Evolutionary conservation across 768 basidiomycete genomes (phyloP), one percentile per base, ranked within the genome.

Genomic region (Amanita brunnescens): DNA sequence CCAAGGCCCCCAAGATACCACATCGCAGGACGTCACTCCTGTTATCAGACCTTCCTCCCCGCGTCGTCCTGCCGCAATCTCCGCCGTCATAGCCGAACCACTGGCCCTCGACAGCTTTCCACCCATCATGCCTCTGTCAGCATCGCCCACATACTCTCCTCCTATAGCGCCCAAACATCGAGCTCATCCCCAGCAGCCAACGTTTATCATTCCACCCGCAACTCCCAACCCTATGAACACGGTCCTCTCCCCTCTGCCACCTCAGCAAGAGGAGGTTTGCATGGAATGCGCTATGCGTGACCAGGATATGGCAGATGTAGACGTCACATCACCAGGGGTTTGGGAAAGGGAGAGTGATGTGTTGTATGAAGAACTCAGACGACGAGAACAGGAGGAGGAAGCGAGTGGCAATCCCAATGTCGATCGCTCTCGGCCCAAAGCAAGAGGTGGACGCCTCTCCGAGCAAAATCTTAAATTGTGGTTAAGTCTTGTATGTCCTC

Each of bases 251-350:
- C 66, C 67, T 29, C 78, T 74, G 20, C 79, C 71, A 12, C 77
- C 72, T n/a, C 73, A 68, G 8, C 82, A 78, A 56, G 87, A 89
- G 59, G 95, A 98, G 64, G 71, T 97, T 26, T 99, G 95, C 59
- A 74, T 96, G 32, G 96, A 98, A 66, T 99, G 96, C 62, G 87
- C 96, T 52, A 98, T 98, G 94, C 84, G 96, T 29, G 96, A 99
- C 66, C 82, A 95, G 62, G 96, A 99, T 64, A 91, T 99, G 87
- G 91, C 85, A 7, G 94, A 96, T 64, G 91, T 99, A 21, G 79
- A 89, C 64, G 96, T 96, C 18, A 78, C 83, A 2, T 80, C 83
- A 24, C 81, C 84, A 8, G 91, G 92, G 1, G 78, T 87, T 6
- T 99, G 96, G 96, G 91, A 89, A 0, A 77, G 96, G 34, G 85